Conservation (phyloP, 352 stramenopile genomes). For the Pythium rhizo-oryzae region DNA sequence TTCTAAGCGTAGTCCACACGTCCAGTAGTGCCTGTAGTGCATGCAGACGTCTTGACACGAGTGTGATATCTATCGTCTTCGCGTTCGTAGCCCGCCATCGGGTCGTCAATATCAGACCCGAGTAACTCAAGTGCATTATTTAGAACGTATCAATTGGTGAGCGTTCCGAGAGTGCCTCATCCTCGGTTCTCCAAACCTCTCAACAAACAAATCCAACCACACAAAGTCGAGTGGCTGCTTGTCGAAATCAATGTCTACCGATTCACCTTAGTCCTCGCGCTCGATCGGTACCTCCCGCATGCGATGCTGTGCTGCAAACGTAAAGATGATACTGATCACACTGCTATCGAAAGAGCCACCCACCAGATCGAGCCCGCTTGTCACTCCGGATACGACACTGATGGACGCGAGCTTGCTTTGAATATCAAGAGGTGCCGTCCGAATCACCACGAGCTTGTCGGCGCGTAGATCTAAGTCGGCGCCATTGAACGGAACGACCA, state of each 20-base stretch:
- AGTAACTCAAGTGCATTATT: background rate
- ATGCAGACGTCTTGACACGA: background rate
- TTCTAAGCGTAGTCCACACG: too few relatives aligned
- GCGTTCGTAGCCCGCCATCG: background rate
- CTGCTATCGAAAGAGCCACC: background rate
- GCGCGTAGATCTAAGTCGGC: background rate
- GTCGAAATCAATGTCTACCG: too few relatives aligned
- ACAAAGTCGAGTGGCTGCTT: too few relatives aligned
- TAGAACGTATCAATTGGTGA: too few relatives aligned
- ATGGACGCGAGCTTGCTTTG: background rate
- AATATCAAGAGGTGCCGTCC: background rate
- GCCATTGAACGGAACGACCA: background rate
- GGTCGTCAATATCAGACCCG: background rate
- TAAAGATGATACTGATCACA: background rate
- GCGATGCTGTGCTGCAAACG: background rate
- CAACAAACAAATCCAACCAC: too few relatives aligned
- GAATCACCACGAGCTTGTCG: background rate
- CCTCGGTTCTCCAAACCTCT: too few relatives aligned
- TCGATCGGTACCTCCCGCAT: background rate
- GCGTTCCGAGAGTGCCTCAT: too few relatives aligned
- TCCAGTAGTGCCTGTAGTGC: too few relatives aligned
- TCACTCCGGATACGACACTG: background rate
- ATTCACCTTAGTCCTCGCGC: too few relatives aligned
- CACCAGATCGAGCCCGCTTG: background rate
- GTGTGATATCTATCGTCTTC: background rate